phyloP scores from a whole-genome alignment of 1,284 basidiomycete genomes.

The Naganishia liquefaciens region DNA sequence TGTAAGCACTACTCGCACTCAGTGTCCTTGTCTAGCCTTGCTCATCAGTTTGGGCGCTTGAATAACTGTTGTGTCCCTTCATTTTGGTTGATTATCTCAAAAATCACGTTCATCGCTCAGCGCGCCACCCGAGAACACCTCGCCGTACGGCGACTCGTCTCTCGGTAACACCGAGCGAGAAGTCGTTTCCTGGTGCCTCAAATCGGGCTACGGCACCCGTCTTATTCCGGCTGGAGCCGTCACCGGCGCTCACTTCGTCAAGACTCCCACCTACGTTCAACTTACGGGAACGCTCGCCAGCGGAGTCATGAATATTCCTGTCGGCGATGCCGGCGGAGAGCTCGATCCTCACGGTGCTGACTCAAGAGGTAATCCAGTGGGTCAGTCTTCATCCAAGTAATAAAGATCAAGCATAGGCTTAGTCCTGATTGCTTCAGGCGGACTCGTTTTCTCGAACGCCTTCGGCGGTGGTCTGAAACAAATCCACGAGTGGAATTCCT shows the following conservation, averaged over 20 bases:
- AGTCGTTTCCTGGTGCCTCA: conserved; percentile 34
- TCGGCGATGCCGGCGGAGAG: conserved; percentile 55
- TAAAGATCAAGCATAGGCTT: background rate
- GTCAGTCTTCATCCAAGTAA: conserved; percentile 33
- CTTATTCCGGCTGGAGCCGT: conserved; percentile 52
- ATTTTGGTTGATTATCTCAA: conserved; percentile 69
- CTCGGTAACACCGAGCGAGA: conserved; percentile 51
- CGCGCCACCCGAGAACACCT: conserved; percentile 47
- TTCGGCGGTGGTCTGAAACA: conserved; percentile 58
- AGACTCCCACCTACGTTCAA: conserved; percentile 59
- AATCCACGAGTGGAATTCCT: conserved; percentile 50
- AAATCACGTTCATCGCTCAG: conserved; percentile 63
- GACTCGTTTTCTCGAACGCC: conserved; percentile 69
- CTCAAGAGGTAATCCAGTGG: conserved; percentile 58
- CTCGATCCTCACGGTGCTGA: conserved; percentile 57
- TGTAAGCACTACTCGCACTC: conserved; percentile 62
- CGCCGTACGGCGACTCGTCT: conserved; percentile 47
- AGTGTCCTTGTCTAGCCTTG: conserved; percentile 44
- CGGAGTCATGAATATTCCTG: conserved; percentile 59
- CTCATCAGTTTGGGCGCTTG: conserved; percentile 24
- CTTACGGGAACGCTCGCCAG: conserved; percentile 51
- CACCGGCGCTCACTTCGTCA: conserved; percentile 48
- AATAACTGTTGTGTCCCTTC: conserved; percentile 38
- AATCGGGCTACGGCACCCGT: conserved; percentile 39
- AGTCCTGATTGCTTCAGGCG: conserved; percentile 60